Base-by-base conservation (phyloP, 2,329 filamentous ascomycete genomes). In the Trichoderma afroharzianum region DNA sequence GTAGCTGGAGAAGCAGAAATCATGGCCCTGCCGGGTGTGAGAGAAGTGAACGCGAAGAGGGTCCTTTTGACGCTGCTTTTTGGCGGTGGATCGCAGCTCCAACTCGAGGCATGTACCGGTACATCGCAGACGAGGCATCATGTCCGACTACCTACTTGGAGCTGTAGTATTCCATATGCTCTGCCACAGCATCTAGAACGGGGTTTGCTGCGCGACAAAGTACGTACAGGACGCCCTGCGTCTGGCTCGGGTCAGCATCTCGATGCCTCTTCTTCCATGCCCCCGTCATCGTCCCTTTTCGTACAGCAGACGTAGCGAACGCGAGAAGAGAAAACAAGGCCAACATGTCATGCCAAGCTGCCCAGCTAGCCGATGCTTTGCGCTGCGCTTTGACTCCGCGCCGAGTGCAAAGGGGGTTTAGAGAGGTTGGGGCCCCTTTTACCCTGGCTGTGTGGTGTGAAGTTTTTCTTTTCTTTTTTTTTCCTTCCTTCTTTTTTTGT, bases 181-280 rank as follows among this genome's bases (percentile, higher is more conserved):
- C 33, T 26, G 14, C 28, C 33, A 32, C 64, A 57, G 63, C 63
- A 67, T 67, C 50, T 61, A 47, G 57, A 62, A 69, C 66, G 66
- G 66, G 66, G 53, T 69, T 69, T 62, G 33, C 66, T 71, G 68
- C 68, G 62, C 32, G 68, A 64, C 53, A 64, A 71, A 63, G 68
- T 64, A 58, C 68, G 61, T 71, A 71, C 68, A 66, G 50, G 36
- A 67, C 62, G 55, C 69, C 69, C 63, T 71, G 69, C 69, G 63
- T 71, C 63, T 62, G 30, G n/a, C 63, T 39, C 39, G 24, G 62
- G 69, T 71, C 69, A 71, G 63, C 63, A 59, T 71, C 69, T 57
- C 28, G 24, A 18, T 30, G 39, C 55, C 30, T 58, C 36, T 33
- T 9, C 0, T 36, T 2, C 33, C 39, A 26, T 47, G 0, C 12